phyloP scores from a whole-genome alignment of 805 yeast genomes.

The Saturnispora besseyi region DNA sequence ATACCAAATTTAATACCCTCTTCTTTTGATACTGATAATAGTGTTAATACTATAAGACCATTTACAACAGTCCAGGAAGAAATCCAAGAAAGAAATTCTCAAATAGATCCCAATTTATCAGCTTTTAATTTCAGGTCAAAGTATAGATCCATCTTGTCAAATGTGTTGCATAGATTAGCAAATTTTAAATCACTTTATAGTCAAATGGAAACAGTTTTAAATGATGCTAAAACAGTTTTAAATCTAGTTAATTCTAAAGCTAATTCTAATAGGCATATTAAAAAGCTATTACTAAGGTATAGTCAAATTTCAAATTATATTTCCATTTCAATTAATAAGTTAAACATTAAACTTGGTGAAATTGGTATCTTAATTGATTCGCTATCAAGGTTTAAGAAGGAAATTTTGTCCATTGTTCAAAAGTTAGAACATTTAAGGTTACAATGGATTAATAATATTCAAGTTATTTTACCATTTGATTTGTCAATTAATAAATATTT shows the following conservation, averaged over 20 bases:
- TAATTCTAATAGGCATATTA: background rate
- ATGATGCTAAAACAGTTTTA: background rate
- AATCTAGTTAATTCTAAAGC: background rate
- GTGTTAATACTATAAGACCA: background rate
- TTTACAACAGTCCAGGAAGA: slow-evolving; percentile 6
- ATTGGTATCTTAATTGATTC: slow-evolving; percentile 3
- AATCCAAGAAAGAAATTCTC: slow-evolving; percentile 3
- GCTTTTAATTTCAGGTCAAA: slow-evolving; percentile 6
- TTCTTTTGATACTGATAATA: background rate
- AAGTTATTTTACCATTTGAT: background rate
- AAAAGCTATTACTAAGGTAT: slow-evolving; percentile 3
- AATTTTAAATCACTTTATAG: slow-evolving; percentile 7
- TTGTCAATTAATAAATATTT: background rate
- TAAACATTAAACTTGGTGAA: slow-evolving; percentile 5
- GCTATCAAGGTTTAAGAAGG: slow-evolving; percentile 1
- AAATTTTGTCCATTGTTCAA: slow-evolving; percentile 2
- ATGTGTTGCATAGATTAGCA: slow-evolving; percentile 8
- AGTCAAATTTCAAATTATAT: slow-evolving; percentile 1
- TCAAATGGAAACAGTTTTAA: background rate
- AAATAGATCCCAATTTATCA: background rate
- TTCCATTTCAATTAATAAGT: background rate
- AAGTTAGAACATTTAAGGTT: slow-evolving; percentile 6
- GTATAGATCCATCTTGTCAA: slow-evolving; percentile 6
- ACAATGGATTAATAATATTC: background rate
- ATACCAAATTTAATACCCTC: slow-evolving; percentile 2